A percentile compares a stretch with the other conserved stretches of the same genome.
Evolutionary conservation across 495 filamentous ascomycete species (phyloP).

Genomic region (Trypethelium eluteriae): DNA sequence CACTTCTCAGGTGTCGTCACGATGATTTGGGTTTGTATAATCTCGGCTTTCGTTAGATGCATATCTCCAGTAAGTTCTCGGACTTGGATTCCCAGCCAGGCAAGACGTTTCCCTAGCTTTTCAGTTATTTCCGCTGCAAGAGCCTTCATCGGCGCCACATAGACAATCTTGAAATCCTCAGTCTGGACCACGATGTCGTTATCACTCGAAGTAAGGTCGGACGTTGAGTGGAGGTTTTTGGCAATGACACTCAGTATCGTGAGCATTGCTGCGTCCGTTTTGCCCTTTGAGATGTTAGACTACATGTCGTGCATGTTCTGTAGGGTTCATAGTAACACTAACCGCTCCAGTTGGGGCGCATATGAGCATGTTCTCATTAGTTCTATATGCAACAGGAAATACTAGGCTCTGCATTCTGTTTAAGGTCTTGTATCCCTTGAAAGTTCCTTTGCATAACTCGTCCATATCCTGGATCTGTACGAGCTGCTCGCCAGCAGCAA

Average conservation of each 20-base stretch:
- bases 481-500: slow-evolving; percentile 62
- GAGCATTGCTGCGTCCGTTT: slow-evolving; percentile 97
- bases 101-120: slow-evolving; percentile 87
- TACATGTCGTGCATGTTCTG: no score
- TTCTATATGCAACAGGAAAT: slow-evolving; percentile 91
- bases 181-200: slow-evolving; percentile 68
- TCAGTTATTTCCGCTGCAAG: slow-evolving; percentile 92
- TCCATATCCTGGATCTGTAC: slow-evolving; percentile 76
- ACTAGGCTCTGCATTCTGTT: slow-evolving; percentile 98
- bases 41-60: slow-evolving; percentile 96
- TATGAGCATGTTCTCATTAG: slow-evolving; percentile 96
- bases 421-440: slow-evolving; percentile 83
- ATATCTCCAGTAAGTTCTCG: slow-evolving; percentile 96
- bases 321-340: not conserved
- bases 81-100: slow-evolving; percentile 82
- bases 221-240: slow-evolving; percentile 74
- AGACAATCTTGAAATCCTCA: slow-evolving; percentile 95
- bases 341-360: slow-evolving; percentile 90
- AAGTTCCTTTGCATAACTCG: slow-evolving; percentile 81
- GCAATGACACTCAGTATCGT: slow-evolving; percentile 82
- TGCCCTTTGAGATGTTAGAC: slow-evolving; percentile 44
- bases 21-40: slow-evolving; percentile 91
- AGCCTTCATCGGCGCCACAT: slow-evolving; percentile 97
- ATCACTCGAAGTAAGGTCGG: slow-evolving; percentile 61
- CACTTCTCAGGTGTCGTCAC: slow-evolving; percentile 99